Base-by-base conservation (phyloP, 345 rosid species). In the Gossypium arboreum region DNA sequence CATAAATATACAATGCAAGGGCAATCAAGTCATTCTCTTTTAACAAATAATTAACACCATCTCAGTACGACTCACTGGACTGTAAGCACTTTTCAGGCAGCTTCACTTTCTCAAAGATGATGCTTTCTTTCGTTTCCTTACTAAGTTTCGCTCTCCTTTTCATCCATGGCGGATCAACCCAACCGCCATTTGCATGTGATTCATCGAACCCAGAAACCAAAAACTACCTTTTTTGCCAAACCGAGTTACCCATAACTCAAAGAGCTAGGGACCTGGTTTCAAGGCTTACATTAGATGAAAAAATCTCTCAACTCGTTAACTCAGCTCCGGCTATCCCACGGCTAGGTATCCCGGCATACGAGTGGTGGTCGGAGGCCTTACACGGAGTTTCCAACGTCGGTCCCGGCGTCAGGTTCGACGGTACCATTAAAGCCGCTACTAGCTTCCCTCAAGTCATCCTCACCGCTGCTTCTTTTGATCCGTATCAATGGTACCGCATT, bases 361-460 rank as follows among this genome's bases (percentile, higher is more conserved):
- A 94, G 76, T 94, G 99, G 98, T 92, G 98, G 99, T 86, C 97
- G 2, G 98, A 93, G 85, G 95, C 94, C 13, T 82, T 94, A 17
- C 98, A 94, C 7, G 98, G 98, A 6, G 90, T 91, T 55, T 73
- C 98, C 64, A 60, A 61, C 9, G 89, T 68, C 0, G 88, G 90
- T 17, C 82, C 12, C 10, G 98, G 98, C 51, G 80, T 90, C 79
- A 79, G 64, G 56, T 86, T 94, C 73, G 80, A 86, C 17, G 91
- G 91, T 0, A 64, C 81, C 67, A 85, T 93, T 57, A 74, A 48
- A 70, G 78, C 82, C n/a, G 96, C 98, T 45, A 93, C 98, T 57
- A 93, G 91, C 86, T 93, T 92, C 83, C 98, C 98, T 71, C 97
- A 91, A 48, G 97, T 93, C 71, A 94, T 94, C 51, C 84, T 90